Conservation (phyloP, 345 rosid species). For the Eucalyptus microcorys region DNA sequence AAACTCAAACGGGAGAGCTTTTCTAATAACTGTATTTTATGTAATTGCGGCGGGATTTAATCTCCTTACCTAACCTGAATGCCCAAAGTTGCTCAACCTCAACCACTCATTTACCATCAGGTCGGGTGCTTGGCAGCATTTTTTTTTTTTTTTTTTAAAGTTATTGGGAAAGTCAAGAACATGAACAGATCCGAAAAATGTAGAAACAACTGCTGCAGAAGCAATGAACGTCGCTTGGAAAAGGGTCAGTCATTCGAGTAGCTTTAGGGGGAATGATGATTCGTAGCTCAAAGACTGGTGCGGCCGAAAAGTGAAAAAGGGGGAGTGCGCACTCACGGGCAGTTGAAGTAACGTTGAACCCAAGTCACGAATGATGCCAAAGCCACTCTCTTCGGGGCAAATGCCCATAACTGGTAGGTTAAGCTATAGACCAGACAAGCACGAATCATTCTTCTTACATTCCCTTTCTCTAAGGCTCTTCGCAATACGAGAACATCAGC, state of each 20-base stretch:
- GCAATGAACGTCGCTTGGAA: neutral
- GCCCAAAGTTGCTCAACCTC: neutral
- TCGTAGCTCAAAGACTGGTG: neutral
- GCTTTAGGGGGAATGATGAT: neutral
- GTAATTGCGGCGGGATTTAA: neutral
- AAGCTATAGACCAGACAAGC: neutral
- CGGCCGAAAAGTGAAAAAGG: neutral
- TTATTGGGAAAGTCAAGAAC: neutral
- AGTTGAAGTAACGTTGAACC: neutral
- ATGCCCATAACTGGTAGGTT: neutral
- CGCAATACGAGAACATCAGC: neutral
- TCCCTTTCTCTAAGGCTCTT: neutral
- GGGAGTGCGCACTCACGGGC: neutral
- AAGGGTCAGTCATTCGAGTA: neutral
- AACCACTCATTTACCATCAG: neutral
- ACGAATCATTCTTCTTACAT: neutral
- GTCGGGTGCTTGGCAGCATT: neutral
- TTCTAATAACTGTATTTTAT: neutral
- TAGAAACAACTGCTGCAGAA: neutral
- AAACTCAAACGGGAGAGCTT: neutral
- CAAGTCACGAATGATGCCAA: neutral
- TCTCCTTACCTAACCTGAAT: neutral
- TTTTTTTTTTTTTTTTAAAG: neutral
- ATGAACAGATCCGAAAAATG: neutral
- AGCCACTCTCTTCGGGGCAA: neutral